A percentile compares a stretch with the other conserved stretches of the same genome.
Evolutionary conservation across 805 yeast species (phyloP).

Genomic region (Saccharomycopsis fodiens): DNA sequence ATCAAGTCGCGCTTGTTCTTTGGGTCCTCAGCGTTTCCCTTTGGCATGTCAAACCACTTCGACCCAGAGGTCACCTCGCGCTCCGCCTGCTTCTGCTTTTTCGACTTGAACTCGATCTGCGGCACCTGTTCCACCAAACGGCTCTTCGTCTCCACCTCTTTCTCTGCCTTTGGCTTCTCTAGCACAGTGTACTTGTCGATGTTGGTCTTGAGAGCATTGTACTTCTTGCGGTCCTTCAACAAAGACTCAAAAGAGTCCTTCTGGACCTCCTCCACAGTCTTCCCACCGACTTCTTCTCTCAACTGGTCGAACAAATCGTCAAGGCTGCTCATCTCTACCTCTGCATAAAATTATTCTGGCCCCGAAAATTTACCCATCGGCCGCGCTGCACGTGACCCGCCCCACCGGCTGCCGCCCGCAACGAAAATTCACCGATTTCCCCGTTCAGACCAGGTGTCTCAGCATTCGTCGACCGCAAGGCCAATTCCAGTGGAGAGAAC

Average conservation of each 20-base stretch:
- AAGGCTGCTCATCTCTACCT: neutral
- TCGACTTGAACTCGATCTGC: conserved; percentile 9
- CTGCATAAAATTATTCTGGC: too few species aligned
- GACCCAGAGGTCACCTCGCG: conserved; percentile 36
- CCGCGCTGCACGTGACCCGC: too few species aligned
- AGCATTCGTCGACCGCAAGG: too few species aligned
- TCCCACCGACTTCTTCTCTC: neutral
- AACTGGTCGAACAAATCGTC: conserved; percentile 17
- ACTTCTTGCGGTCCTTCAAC: conserved; percentile 4
- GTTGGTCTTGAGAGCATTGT: conserved; percentile 5
- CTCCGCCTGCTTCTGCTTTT: conserved; percentile 21
- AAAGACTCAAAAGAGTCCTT: neutral
- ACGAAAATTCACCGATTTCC: too few species aligned
- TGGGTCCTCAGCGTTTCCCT: conserved; percentile 53
- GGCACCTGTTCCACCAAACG: neutral
- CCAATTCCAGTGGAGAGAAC: too few species aligned
- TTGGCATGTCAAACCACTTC: conserved; percentile 78
- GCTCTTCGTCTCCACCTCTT: neutral
- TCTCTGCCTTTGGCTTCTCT: neutral
- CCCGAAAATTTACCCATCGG: too few species aligned
- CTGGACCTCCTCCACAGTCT: neutral
- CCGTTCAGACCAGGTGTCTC: too few species aligned
- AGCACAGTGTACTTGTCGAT: conserved; percentile 1
- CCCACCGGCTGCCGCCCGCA: too few species aligned
- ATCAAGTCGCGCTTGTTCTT: conserved; percentile 69